These are phyloP conservation scores for Corchorus capsularis DNA, from an alignment of 345 rosid genomes.

Conservation along the genomic window DNA sequence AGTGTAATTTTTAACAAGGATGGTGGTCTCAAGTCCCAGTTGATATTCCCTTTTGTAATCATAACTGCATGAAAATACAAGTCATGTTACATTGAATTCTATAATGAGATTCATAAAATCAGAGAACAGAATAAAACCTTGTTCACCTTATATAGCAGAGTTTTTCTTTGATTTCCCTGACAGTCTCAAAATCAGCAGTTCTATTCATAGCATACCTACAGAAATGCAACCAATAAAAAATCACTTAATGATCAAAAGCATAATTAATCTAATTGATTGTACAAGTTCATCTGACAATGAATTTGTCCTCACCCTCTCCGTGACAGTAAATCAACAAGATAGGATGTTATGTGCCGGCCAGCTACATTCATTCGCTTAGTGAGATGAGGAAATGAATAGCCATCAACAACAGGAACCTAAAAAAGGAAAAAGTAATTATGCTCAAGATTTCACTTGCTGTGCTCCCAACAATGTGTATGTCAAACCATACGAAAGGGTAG, in stretches of 20 bases:
- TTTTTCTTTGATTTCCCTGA: conserved; percentile 93
- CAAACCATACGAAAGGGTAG: not conserved
- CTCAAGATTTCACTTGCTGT: conserved; percentile 21
- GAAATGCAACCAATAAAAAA: conserved; percentile 18
- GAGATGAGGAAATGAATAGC: conserved; percentile 97
- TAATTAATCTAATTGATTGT: conserved; percentile 13
- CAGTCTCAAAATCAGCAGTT: conserved; percentile 93
- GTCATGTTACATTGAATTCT: conserved; percentile 7
- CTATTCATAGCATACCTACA: conserved; percentile 89
- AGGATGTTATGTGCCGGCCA: conserved; percentile 95
- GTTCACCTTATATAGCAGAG: conserved; percentile 87
- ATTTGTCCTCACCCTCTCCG: conserved; percentile 78
- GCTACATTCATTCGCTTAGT: conserved; percentile 98
- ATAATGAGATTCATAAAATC: conserved; percentile 6
- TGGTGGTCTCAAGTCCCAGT: conserved; percentile 93
- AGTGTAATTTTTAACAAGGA: conserved; percentile 92
- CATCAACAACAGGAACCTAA: conserved; percentile 99
- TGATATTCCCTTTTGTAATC: conserved; percentile 96
- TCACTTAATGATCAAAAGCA: conserved; percentile 15
- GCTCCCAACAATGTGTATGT: conserved; percentile 4
- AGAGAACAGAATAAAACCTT: conserved; percentile 11
- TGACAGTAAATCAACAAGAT: conserved; percentile 94
- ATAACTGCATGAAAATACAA: conserved; percentile 54
- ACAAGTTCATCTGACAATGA: conserved; percentile 12
- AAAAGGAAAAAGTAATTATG: conserved; percentile 25